Evolutionary conservation across 2,329 filamentous ascomycete species (phyloP).

Genomic region (Botrytis paeoniae): DNA sequence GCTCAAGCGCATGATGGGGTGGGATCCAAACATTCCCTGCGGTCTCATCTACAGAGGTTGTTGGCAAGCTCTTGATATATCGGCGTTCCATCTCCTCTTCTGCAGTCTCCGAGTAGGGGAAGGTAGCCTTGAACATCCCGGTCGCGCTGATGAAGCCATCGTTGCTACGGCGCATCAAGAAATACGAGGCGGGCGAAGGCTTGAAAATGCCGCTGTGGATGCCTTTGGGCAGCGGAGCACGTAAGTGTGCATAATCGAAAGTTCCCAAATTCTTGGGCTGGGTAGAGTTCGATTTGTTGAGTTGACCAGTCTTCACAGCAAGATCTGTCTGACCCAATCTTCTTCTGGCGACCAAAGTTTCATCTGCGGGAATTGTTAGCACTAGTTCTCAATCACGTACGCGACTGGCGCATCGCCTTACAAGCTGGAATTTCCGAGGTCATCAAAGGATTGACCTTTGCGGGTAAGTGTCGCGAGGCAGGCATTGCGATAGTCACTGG

Average conservation of each 20-base stretch:
- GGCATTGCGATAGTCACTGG: constrained; percentile 26
- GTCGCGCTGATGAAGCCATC: constrained; percentile 84
- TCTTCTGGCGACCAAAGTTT: constrained; percentile 63
- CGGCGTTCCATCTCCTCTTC: constrained; percentile 76
- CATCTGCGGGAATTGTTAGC: constrained; percentile 33
- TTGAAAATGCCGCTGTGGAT: constrained; percentile 92
- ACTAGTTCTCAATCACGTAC: constrained; percentile 5
- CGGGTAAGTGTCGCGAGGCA: constrained; percentile 47
- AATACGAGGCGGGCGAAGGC: constrained; percentile 82
- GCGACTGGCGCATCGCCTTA: constrained; percentile 45
- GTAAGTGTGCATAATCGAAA: constrained; percentile 95
- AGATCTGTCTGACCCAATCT: constrained; percentile 92
- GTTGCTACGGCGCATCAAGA: constrained; percentile 86
- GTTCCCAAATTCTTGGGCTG: constrained; percentile 72
- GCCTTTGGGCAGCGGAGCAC: constrained; percentile 87
- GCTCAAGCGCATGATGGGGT: constrained; percentile 72
- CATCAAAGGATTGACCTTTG: constrained; percentile 64
- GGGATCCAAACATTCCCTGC: constrained; percentile 97
- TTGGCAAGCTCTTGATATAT: constrained; percentile 78
- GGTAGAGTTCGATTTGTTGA: constrained; percentile 67
- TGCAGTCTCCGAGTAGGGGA: constrained; percentile 68
- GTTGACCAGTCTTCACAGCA: constrained; percentile 72
- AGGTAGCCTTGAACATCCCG: constrained; percentile 90
- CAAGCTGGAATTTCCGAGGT: constrained; percentile 60
- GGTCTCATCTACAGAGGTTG: constrained; percentile 85